phyloP scores from a whole-genome alignment of 169 alveolate genomes.

The Neospora caninum region DNA sequence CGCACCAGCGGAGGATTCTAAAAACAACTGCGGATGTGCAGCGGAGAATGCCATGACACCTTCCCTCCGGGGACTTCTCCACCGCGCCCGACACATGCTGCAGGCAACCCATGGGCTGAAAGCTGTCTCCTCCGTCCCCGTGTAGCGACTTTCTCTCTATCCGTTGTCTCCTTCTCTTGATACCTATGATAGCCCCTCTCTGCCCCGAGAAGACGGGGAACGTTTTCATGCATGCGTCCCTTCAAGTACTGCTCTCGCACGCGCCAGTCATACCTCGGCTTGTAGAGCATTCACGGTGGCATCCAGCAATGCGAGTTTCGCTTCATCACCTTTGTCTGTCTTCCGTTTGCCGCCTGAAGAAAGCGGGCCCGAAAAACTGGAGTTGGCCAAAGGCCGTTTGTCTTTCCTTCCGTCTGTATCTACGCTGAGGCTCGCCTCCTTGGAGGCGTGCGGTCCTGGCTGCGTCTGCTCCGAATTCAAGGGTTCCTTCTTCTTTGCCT shows the following conservation, averaged over 20 bases:
- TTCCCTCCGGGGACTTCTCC: too few relatives aligned
- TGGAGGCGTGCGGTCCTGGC: neutral
- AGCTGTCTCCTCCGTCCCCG: too few relatives aligned
- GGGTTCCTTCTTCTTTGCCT: neutral
- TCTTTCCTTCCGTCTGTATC: neutral
- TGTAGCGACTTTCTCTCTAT: too few relatives aligned
- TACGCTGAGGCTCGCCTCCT: neutral
- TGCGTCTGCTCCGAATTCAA: neutral
- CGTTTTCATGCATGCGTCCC: neutral
- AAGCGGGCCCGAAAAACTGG: neutral
- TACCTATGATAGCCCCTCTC: too few relatives aligned
- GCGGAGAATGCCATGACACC: too few relatives aligned
- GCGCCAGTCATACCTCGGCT: neutral
- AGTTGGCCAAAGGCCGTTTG: neutral
- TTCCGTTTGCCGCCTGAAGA: conserved; percentile 5
- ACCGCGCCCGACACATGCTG: too few relatives aligned
- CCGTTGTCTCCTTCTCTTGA: too few relatives aligned
- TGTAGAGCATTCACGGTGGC: conserved; percentile 5
- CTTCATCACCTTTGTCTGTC: neutral
- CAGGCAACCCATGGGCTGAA: too few relatives aligned
- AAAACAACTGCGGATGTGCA: too few relatives aligned
- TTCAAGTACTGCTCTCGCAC: neutral
- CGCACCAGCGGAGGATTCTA: too few relatives aligned
- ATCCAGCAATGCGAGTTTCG: conserved; percentile 18
- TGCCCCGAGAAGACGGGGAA: too few relatives aligned